Evolutionary conservation across 1,284 basidiomycete species (phyloP).

Genomic region (Sutorius eximius): DNA sequence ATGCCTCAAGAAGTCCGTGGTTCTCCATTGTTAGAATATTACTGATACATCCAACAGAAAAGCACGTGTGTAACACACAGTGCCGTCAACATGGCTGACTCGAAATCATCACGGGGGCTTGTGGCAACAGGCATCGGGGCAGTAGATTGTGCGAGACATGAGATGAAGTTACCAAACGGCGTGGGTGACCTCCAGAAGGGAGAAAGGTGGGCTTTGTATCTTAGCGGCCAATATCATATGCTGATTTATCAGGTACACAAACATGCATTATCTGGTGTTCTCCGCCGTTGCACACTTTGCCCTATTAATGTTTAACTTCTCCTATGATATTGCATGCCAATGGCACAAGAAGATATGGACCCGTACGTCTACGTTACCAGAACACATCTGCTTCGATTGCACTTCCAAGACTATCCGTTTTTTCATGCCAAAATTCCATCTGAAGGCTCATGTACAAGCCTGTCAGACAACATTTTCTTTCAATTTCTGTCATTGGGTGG

Average conservation of each 20-base stretch:
- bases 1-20: background rate
- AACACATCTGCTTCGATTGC: background rate
- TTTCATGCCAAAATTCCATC: conserved; percentile 1
- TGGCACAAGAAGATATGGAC: background rate
- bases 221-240: background rate
- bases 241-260: background rate
- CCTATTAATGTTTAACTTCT: background rate
- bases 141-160: background rate
- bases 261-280: background rate
- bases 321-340: background rate
- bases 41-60: background rate
- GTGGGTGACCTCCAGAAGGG: background rate
- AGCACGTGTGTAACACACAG: background rate
- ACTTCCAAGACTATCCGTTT: background rate
- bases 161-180: background rate
- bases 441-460: conserved; percentile 1
- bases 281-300: background rate
- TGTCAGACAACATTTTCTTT: conserved; percentile 1
- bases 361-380: background rate
- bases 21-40: too few relatives aligned
- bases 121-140: background rate
- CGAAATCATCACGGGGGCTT: background rate
- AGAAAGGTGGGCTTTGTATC: background rate
- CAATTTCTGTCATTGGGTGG: background rate
- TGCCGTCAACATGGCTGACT: conserved; percentile 4